Percentiles rank a stretch among this genome's conserved stretches.
Evolutionary conservation across 2,329 filamentous ascomycete genomes (phyloP).

Genomic region (Curvularia lunata): DNA sequence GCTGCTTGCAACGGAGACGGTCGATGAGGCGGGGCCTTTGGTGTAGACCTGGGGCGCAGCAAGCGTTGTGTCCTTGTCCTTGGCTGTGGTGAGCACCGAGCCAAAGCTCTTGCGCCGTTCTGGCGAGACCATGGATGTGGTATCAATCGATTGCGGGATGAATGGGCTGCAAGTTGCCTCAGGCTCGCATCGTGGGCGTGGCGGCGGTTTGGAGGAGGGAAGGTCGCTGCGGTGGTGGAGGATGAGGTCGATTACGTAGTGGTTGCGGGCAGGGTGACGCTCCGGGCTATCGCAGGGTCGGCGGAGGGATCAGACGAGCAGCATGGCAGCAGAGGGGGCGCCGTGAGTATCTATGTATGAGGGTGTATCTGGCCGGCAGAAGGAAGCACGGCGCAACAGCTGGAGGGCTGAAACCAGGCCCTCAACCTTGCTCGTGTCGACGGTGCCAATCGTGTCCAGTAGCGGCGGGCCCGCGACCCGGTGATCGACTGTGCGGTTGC

Average conservation of each 20-base stretch:
- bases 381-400: constrained; percentile 5
- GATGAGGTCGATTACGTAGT: constrained; percentile 24
- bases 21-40: constrained; percentile 40
- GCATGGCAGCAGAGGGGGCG: constrained; percentile 2
- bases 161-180: constrained; percentile 1
- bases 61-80: constrained; percentile 32
- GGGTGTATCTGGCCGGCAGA: background rate
- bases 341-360: background rate
- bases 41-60: constrained; percentile 32
- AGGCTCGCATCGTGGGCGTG: constrained; percentile 15
- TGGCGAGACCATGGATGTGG: constrained; percentile 29
- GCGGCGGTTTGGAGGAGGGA: background rate
- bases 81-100: constrained; percentile 21
- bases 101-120: constrained; percentile 34
- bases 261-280: constrained; percentile 8
- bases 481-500: constrained; percentile 11
- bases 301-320: background rate
- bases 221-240: background rate
- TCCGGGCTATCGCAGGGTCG: constrained; percentile 7
- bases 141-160: background rate
- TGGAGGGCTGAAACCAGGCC: constrained; percentile 14
- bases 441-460: constrained; percentile 6
- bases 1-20: constrained; percentile 43
- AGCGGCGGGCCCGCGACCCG: constrained; percentile 13
- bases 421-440: constrained; percentile 2